Evolutionary conservation across 2,329 filamentous ascomycete genomes (phyloP), one percentile per base, ranked within the genome.

Genomic region (Epichloe gansuensis): DNA sequence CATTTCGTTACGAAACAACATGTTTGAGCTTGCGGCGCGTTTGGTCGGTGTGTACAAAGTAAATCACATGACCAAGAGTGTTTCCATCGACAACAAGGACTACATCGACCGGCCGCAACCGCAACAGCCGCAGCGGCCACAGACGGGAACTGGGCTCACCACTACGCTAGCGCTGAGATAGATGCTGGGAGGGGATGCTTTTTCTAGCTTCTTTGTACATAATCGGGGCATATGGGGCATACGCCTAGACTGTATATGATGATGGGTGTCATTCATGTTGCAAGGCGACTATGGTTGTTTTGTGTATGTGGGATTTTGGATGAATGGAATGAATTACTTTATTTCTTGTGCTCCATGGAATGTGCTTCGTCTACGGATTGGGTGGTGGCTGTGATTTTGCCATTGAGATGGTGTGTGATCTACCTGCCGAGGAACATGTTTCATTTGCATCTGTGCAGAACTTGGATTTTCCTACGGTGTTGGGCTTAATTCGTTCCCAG

Each of bases 1-100:
- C 64, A 98, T 98, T 65, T 96, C 90, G 15, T 76, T 98, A 63
- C 80, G 93, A 63, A 98, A 98, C 72, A 98, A 98, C 75, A 98
- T 98, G 93, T 98, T 98, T 70, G 93, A 98, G 75, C 82, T 98
- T 57, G 91, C 94, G n/a, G 83, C 89, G 54, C 81, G 94, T 52
- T 79, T 98, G 55, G 90, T 98, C 13, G 94, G 94, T 60, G 93
- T 98, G 52, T 98, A 98, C 76, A 98, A 98, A 76, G 93, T 98
- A 67, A 97, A 95, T 71, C 91, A 98, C 70, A 98, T 97, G 83
- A 93, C 88, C 56, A 93, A 91, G 80, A 91, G 86, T 68, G 87
- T 93, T 23, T 90, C 88, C 51, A 89, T 93, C 57, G 88, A 93
- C 70, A 93, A 93, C 70, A 76, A 75, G 59, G 86, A 93, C 70